Base-by-base conservation (phyloP, 805 yeast species). In the Priceomyces carsonii region DNA sequence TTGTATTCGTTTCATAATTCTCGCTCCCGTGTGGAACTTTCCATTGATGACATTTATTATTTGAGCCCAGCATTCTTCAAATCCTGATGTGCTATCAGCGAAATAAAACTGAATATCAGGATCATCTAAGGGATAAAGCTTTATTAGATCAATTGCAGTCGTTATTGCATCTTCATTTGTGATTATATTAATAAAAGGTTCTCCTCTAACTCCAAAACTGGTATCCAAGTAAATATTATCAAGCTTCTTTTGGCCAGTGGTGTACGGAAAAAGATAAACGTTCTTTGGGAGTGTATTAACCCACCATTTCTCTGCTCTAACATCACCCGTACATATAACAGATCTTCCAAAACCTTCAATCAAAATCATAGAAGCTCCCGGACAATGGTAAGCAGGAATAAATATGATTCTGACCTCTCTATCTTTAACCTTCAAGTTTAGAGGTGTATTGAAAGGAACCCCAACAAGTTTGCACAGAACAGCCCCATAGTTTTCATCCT, bases 271-370 rank as follows among this genome's bases (percentile, higher is more conserved):
- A 8, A 79, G 43, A 3, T 47, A 41, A 1, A 73, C 71, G 32
- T 69, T 66, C 18, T 57, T 60, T 1, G 42, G 40, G 3, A 51
- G 46, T 8, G 58, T 37, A 12, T 66, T 58, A 1, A 67, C 51
- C 71, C 78, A 76, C 76, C 79, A 73, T 1, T 42, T 29, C 48
- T 79, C 84, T 5, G 80, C 80, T 18, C 82, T 56, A 3, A 76
- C 36, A 46, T 79, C 85, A 2, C 84, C 85, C 0, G 84, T 78
- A 19, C 67, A 59, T 6, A 79, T 57, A 1, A 78, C 69, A 0
- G 75, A 50, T 7, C 31, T 39, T 38, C 9, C 25, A 1, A 33
- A 27, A 10, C 54, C 54, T 39, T 73, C 73, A 1, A 79, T 38
- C 18, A 79, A 60, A 38, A 74, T 71, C 79, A 79, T 75, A 2